A percentile compares a stretch with the other conserved stretches of the same genome.
Evolutionary conservation across 176 grass and related monocot genomes (phyloP).

Genomic region (Avena insularis): DNA sequence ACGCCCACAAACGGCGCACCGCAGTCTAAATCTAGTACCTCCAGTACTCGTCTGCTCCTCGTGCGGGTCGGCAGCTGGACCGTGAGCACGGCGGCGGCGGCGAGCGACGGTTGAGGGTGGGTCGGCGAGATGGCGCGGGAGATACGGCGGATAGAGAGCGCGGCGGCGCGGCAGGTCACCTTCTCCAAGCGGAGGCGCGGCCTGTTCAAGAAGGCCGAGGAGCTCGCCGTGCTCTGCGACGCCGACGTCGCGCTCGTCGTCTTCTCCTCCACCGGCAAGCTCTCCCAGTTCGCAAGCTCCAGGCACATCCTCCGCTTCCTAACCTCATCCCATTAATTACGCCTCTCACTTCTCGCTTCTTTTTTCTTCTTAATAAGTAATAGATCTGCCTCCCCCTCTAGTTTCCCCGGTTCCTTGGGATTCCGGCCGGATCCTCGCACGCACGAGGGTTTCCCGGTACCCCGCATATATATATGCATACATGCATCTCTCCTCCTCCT

Average conservation of each 20-base stretch:
- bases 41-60: not conserved
- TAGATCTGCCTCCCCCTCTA: conserved; percentile 35
- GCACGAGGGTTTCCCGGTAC: too few relatives aligned
- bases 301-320: conserved; percentile 38
- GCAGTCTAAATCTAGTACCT: not conserved
- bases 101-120: not conserved
- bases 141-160: conserved; percentile 83
- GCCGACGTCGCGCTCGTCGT: conserved; percentile 87
- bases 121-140: conserved; percentile 61
- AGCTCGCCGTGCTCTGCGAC: conserved; percentile 90
- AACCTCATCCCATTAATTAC: too few relatives aligned
- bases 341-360: not conserved
- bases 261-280: conserved; percentile 92
- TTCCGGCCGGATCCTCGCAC: not conserved
- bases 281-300: conserved; percentile 91
- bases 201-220: conserved; percentile 96
- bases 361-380: too few relatives aligned
- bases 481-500: too few relatives aligned
- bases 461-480: too few relatives aligned
- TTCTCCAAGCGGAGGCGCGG: conserved; percentile 91
- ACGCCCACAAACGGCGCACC: not conserved
- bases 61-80: not conserved
- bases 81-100: too few relatives aligned
- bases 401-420: too few relatives aligned
- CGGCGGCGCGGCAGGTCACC: conserved; percentile 88